phyloP scores from a whole-genome alignment of 345 rosid species.

The Euclidium syriacum region DNA sequence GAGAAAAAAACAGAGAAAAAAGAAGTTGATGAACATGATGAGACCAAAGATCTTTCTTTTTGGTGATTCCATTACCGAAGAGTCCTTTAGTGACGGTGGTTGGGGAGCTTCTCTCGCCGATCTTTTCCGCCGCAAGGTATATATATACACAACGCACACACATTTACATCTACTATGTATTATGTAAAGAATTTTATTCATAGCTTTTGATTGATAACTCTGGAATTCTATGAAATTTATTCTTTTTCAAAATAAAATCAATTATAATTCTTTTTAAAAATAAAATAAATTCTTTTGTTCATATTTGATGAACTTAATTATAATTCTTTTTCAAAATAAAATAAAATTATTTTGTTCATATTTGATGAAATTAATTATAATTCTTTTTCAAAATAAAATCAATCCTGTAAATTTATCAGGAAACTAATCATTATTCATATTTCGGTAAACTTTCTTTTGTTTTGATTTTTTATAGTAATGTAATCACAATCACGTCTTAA shows the following conservation, averaged over 20 bases:
- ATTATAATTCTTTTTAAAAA: no score
- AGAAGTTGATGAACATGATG: slow-evolving; percentile 32
- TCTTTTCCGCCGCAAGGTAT: slow-evolving; percentile 76
- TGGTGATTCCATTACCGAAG: slow-evolving; percentile 92
- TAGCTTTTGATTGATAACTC: not conserved
- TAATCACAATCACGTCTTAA: not conserved
- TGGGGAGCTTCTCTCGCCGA: slow-evolving; percentile 87
- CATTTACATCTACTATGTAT: not conserved
- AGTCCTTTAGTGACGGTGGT: slow-evolving; percentile 56
- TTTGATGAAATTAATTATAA: no score
- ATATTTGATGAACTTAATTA: no score
- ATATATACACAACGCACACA: no score
- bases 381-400: no score
- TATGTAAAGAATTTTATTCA: not conserved
- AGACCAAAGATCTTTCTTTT: slow-evolving; percentile 71
- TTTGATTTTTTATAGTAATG: not conserved
- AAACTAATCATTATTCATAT: no score
- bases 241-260: no score
- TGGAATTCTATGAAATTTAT: not conserved
- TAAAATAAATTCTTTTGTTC: no score
- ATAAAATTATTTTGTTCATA: no score
- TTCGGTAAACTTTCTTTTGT: no score
- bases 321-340: no score
- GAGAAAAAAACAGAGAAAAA: not conserved
- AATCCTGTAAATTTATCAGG: no score